Evolutionary conservation across 352 stramenopile species (phyloP), one percentile per base, ranked within the genome.

Genomic region (Globisporangium paroecandrum): DNA sequence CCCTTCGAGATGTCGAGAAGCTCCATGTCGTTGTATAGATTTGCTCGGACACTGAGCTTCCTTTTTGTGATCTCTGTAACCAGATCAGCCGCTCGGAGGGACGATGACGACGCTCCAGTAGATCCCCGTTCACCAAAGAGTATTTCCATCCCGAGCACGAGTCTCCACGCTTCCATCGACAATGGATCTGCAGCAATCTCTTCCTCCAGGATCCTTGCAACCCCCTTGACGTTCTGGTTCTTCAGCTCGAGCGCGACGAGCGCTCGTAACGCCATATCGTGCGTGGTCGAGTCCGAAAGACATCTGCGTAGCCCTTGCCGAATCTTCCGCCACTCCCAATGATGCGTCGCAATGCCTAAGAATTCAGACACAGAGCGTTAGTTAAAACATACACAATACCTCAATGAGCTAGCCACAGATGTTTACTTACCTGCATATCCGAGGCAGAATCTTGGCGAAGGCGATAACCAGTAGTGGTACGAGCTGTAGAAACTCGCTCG

Each of bases 131-230:
- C 66, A 6, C 85, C 85, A 73, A 90, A 82, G 4, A 90, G 46
- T 58, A 91, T 75, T 56, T 93, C 85, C 57, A 91, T 59, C 8
- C 58, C 71, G 18, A 85, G 8, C 36, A 83, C 62, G 46, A 93
- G 65, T 9, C 71, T 70, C 85, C 85, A 93, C 46, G 69, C 54
- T 27, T 77, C 77, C 47, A 84, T 55, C 5, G 70, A 70, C 38
- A 86, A 61, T 38, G 81, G 73, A n/a, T 85, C 72, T 7, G 59
- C 41, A 60, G 67, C 58, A 15, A 87, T 57, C 25, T 78, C 71
- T 25, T 60, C 62, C 41, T 82, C 67, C 0, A 89, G 66, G 25
- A 83, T 32, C 62, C 38, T 67, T 2, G 78, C 82, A 22, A 83
- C 69, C 25, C 71, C 66, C 27, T 78, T 82, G 69, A 84, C 74